A percentile compares a stretch with the other conserved stretches of the same genome.
Evolutionary conservation across 495 filamentous ascomycete species (phyloP).

Genomic region (Rhypophila decipiens): DNA sequence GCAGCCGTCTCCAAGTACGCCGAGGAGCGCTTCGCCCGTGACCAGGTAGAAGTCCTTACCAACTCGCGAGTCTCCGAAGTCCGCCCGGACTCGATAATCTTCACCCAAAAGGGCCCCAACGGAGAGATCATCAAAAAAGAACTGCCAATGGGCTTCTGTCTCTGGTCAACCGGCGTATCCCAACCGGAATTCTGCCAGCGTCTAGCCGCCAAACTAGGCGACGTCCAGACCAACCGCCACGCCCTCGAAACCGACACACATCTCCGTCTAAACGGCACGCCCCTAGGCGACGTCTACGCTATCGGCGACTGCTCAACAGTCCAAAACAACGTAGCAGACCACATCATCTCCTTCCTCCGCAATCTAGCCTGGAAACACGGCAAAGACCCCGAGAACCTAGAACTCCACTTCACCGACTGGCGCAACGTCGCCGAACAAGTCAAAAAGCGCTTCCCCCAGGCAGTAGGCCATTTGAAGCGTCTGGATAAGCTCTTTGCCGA

Average conservation of each 20-base stretch:
- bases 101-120: constrained; percentile 69
- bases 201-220: constrained; percentile 64
- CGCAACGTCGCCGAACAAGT: constrained; percentile 72
- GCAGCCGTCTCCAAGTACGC: constrained; percentile 89
- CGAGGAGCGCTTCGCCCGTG: constrained; percentile 83
- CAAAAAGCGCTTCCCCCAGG: constrained; percentile 86
- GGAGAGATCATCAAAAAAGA: constrained; percentile 79
- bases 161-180: constrained; percentile 97
- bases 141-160: constrained; percentile 90
- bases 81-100: constrained; percentile 72
- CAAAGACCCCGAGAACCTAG: constrained; percentile 74
- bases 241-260: constrained; percentile 95
- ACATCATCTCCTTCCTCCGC: constrained; percentile 82
- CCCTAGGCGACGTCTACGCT: constrained; percentile 91
- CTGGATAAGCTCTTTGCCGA: constrained; percentile 83
- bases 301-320: constrained; percentile 97
- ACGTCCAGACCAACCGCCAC: constrained; percentile 75
- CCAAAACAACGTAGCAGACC: constrained; percentile 87
- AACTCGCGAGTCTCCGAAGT: constrained; percentile 92
- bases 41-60: constrained; percentile 82
- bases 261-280: constrained; percentile 83
- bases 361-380: constrained; percentile 89
- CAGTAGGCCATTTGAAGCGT: constrained; percentile 79
- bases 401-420: constrained; percentile 86
- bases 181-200: constrained; percentile 74